phyloP scores from a whole-genome alignment of 169 alveolate species.

The Cyclospora cayetanensis region DNA sequence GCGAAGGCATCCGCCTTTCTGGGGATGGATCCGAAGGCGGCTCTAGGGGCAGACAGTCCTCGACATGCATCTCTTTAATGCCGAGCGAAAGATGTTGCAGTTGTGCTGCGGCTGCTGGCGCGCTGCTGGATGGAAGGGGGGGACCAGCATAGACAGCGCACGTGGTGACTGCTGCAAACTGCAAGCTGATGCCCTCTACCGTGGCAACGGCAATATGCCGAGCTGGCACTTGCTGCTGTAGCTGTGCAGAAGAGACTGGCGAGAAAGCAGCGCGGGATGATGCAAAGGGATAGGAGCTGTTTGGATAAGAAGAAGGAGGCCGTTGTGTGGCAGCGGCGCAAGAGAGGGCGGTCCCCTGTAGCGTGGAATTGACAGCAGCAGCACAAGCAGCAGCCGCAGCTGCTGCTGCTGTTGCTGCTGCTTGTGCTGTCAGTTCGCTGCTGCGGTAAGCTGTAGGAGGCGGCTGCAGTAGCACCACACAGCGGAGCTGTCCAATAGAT shows the following conservation, averaged over 20 bases:
- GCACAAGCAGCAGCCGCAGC: slow-evolving; percentile 54
- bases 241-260: neutral
- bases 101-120: slow-evolving; percentile 10
- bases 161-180: slow-evolving; percentile 7
- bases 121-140: neutral
- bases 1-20: neutral
- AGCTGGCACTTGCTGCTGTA: neutral
- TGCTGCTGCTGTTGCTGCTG: no score
- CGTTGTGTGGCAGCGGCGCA: neutral
- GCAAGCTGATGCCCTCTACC: neutral
- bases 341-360: neutral
- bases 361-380: neutral
- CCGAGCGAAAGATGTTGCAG: neutral
- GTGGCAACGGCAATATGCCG: slow-evolving; percentile 23
- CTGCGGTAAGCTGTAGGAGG: slow-evolving; percentile 16
- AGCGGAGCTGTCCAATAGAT: neutral
- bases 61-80: neutral
- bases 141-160: neutral
- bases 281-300: neutral
- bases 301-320: neutral
- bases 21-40: neutral
- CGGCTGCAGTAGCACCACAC: slow-evolving; percentile 49
- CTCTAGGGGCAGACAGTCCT: slow-evolving; percentile 1
- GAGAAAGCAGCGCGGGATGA: neutral
- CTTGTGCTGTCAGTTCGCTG: neutral